Base-by-base conservation (phyloP, 495 filamentous ascomycete species). In the Clavariopsis aquatica region DNA sequence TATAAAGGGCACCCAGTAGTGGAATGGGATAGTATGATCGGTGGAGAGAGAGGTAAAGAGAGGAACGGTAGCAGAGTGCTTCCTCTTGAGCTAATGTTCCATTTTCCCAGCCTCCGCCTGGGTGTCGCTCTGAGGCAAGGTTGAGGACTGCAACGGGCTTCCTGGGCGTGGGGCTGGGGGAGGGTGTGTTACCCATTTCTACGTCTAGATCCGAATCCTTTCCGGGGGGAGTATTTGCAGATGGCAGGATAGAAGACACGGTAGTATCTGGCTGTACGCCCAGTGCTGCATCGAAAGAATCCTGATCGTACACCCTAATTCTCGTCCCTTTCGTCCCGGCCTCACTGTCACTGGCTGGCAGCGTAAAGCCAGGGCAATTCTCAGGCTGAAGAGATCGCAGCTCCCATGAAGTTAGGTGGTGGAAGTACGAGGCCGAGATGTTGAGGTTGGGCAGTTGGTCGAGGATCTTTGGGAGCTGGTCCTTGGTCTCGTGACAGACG, bases 51-150 rank as follows among this genome's bases (percentile, higher is more conserved):
- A 75, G 68, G 24, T 67, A 75, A 12, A 90, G 80, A 3, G 82
- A 86, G 62, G 81, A 85, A 41, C 85, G 83, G 69, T 82, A 86
- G 72, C 82, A 89, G n/a, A 89, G 72, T 1, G 81, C 78, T 73
- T 88, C 86, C 70, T 89, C 87, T 69, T 89, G 87, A 1, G 86
- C 85, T 29, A 76, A 70, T 5, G 81, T 62, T 15, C 84, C 85
- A 6, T 75, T 66, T 1, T 78, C 64, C 80, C 81, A 89, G n/a
- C 81, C 83, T 13, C 87, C 85, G 17, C 84, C 86, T 13, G 78
- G 70, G 0, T 53, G 70, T 1, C 77, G 55, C 0, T 82, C 81
- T 12, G 81, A 86, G 9, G 85, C 87, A 66, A 87, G 78, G 69
- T 88, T 89, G 28, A 89, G 76, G 17, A 88, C 77, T 29, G 80